Evolutionary conservation across 768 basidiomycete genomes (phyloP).

Genomic region (Gloeostereum incarnatum): DNA sequence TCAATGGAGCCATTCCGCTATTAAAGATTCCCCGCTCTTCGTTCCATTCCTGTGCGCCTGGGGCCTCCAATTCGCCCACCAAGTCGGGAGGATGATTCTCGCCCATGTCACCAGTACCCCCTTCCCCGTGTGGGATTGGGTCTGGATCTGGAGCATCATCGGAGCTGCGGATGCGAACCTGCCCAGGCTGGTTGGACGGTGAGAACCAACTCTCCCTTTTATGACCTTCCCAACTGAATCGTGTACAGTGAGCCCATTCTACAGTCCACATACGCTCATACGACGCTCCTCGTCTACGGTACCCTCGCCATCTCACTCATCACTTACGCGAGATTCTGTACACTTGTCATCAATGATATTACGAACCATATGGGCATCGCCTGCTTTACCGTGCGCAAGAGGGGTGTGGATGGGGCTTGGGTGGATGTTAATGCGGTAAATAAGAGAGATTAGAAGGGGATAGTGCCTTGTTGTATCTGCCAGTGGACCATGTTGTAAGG

Average conservation of each 20-base stretch:
- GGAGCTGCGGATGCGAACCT: constrained; percentile 81
- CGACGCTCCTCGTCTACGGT: constrained; percentile 63
- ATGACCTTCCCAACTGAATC: too few species aligned
- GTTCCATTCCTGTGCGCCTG: constrained; percentile 87
- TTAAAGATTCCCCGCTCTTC: constrained; percentile 70
- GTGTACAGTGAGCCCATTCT: constrained; percentile 66
- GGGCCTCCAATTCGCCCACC: constrained; percentile 84
- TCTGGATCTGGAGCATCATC: constrained; percentile 76
- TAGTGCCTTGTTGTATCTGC: too few species aligned
- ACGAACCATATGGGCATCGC: constrained; percentile 91
- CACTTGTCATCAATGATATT: constrained; percentile 79
- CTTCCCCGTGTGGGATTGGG: constrained; percentile 83
- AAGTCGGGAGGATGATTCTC: constrained; percentile 88
- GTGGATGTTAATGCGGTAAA: too few species aligned
- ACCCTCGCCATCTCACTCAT: constrained; percentile 61
- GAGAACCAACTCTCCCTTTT: neutral
- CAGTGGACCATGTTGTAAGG: too few species aligned
- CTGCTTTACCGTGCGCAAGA: constrained; percentile 88
- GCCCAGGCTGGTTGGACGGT: constrained; percentile 59
- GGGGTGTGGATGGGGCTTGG: constrained; percentile 65
- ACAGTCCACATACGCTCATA: constrained; percentile 53
- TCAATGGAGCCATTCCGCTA: constrained; percentile 44
- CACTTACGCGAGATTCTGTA: constrained; percentile 70
- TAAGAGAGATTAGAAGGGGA: too few species aligned
- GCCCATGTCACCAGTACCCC: constrained; percentile 80